These are phyloP conservation scores for Cyclocybe cylindracea DNA, from an alignment of 768 basidiomycete species.

Conservation along the genomic window DNA sequence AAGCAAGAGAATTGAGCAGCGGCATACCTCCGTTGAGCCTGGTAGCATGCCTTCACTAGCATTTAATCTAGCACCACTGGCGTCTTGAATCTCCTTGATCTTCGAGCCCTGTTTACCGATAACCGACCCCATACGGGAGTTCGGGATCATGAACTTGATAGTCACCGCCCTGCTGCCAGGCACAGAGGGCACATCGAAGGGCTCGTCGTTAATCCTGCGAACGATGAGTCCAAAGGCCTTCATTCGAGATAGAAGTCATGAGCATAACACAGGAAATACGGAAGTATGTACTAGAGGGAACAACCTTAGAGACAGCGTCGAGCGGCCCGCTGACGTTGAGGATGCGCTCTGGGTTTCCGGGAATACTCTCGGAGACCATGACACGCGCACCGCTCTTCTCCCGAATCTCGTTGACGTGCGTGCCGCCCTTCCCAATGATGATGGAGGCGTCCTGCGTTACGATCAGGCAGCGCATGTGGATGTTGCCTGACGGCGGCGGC, in stretches of 20 bases:
- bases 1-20: constrained; percentile 6
- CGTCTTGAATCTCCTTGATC: constrained; percentile 99
- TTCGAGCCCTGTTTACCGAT: constrained; percentile 98
- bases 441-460: constrained; percentile 99
- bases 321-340: constrained; percentile 94
- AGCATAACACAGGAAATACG: constrained; percentile 6
- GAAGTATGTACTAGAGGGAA: constrained; percentile 9
- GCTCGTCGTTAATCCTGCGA: constrained; percentile 98
- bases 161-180: constrained; percentile 98
- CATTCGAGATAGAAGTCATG: not conserved
- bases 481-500: constrained; percentile 73
- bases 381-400: constrained; percentile 97
- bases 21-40: constrained; percentile 93
- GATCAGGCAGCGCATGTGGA: constrained; percentile 97
- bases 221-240: constrained; percentile 99
- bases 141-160: constrained; percentile 99
- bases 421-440: constrained; percentile 95
- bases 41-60: constrained; percentile 98
- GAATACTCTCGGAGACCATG: constrained; percentile 97
- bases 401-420: constrained; percentile 97
- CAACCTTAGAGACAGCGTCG: constrained; percentile 98
- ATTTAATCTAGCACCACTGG: constrained; percentile 93
- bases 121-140: constrained; percentile 98
- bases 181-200: constrained; percentile 96
- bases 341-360: constrained; percentile 98